These are phyloP conservation scores for Rhododendron ferrugineum DNA, from an alignment of 148 eudicot species.

Conservation along the genomic window DNA sequence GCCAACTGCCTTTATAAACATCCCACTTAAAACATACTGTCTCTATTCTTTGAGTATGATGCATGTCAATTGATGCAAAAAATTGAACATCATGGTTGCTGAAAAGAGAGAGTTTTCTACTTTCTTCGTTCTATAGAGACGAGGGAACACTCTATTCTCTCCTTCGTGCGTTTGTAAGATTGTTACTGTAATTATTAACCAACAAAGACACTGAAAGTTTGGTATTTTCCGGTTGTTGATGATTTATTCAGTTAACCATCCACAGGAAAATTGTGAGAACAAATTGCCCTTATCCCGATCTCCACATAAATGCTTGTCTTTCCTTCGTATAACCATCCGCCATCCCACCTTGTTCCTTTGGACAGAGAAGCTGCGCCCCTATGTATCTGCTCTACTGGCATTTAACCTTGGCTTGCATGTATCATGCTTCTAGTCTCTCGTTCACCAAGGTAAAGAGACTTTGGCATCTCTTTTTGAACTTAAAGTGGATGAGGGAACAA, in stretches of 20 bases:
- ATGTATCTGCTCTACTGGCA: conserved; percentile 73
- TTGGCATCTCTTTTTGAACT: conserved; percentile 59
- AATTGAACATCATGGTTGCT: no score
- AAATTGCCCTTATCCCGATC: conserved; percentile 19
- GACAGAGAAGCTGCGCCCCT: conserved; percentile 45
- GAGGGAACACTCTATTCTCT: no score
- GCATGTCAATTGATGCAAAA: no score
- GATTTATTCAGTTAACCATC: conserved; percentile 27
- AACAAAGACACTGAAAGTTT: background rate
- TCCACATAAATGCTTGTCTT: conserved; percentile 44
- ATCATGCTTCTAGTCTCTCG: conserved; percentile 66
- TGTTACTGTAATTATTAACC: no score
- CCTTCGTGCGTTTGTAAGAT: no score
- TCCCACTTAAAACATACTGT: no score
- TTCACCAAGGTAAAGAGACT: conserved; percentile 60
- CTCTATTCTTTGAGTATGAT: no score
- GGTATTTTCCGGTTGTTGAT: background rate
- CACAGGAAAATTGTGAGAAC: conserved; percentile 28
- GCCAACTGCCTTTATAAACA: no score
- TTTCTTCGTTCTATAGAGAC: no score
- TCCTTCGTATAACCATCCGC: conserved; percentile 50
- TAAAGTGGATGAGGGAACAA: conserved; percentile 24
- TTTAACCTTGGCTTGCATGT: conserved; percentile 74
- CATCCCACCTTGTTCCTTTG: conserved; percentile 16
- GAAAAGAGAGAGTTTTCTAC: no score